Evolutionary conservation across 768 basidiomycete genomes (phyloP).

Genomic region (Lentinula detonsa): DNA sequence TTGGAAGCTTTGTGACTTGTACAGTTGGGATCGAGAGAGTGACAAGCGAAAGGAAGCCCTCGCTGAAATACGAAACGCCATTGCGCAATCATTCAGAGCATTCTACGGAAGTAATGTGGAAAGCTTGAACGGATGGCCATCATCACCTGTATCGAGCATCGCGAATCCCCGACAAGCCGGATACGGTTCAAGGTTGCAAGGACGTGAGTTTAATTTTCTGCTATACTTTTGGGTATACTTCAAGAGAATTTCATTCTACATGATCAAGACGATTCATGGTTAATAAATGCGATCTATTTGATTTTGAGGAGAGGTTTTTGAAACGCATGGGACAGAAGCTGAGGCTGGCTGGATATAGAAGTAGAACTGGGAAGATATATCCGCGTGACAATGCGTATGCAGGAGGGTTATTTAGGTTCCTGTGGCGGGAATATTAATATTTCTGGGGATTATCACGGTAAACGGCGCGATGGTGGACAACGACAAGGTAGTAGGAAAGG

Average conservation of each 20-base stretch:
- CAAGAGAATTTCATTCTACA: constrained; percentile 10
- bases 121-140: background rate
- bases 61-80: constrained; percentile 3
- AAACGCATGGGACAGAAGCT: constrained; percentile 17
- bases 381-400: constrained; percentile 21
- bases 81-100: constrained; percentile 3
- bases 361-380: constrained; percentile 19
- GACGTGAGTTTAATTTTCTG: background rate
- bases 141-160: too few relatives aligned
- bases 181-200: too few relatives aligned
- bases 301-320: constrained; percentile 10
- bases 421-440: background rate
- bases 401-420: constrained; percentile 12
- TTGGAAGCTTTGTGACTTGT: background rate
- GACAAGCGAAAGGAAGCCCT: background rate
- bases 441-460: too few relatives aligned
- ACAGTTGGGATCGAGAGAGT: background rate
- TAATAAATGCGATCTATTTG: constrained; percentile 15
- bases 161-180: too few relatives aligned
- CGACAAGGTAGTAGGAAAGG: background rate
- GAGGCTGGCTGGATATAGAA: constrained; percentile 26
- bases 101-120: constrained; percentile 3
- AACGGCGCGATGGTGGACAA: too few relatives aligned
- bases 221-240: too few relatives aligned
- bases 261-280: background rate